Evolutionary conservation across 2,329 filamentous ascomycete genomes (phyloP), one percentile per base, ranked within the genome.

Genomic region (Fusarium sp.): DNA sequence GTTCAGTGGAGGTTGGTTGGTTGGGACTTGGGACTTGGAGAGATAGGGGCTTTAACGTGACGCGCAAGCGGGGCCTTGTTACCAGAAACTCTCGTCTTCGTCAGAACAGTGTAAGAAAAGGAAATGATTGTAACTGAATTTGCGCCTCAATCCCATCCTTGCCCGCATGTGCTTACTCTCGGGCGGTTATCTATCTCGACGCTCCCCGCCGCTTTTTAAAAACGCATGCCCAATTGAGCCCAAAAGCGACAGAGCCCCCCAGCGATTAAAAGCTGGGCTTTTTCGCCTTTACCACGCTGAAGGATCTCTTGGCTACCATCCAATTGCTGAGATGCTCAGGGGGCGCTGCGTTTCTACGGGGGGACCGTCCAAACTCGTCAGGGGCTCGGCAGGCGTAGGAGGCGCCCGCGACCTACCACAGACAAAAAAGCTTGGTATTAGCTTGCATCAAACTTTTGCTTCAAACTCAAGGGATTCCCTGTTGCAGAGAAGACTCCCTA

Each of bases 11-110:
- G 50, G 50, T 36, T 51, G 47, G 30, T 28, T 47, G 45, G 45
- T 30, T 36, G 34, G 13, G 45, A 30, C 26, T 30, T 36, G 34
- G 13, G 24, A 22, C 32, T 52, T 39, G 51, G 51, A 36, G 30
- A 54, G 66, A 63, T 70, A 70, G 65, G 66, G 66, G 65, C 45
- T 65, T 70, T 59, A 47, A 45, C 36, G 41, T 61, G 66, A 70
- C 66, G 67, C 66, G 67, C 66, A 70, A 70, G 66, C 47, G 67
- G 67, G 66, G 66, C 66, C 38, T 26, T 9, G 22, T n/a, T 42
- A 28, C 50, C 36, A 62, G 61, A 70, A 70, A 64, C 41, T 41
- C 42, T 56, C 57, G 13, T 28, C 62, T 9, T 64, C 28, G 30
- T 56, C 39, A 45, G 50, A 52, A 47, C 54, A 61, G 44, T n/a